Conservation (phyloP, 2,329 filamentous ascomycete species). For the Akanthomyces uredinophilus region DNA sequence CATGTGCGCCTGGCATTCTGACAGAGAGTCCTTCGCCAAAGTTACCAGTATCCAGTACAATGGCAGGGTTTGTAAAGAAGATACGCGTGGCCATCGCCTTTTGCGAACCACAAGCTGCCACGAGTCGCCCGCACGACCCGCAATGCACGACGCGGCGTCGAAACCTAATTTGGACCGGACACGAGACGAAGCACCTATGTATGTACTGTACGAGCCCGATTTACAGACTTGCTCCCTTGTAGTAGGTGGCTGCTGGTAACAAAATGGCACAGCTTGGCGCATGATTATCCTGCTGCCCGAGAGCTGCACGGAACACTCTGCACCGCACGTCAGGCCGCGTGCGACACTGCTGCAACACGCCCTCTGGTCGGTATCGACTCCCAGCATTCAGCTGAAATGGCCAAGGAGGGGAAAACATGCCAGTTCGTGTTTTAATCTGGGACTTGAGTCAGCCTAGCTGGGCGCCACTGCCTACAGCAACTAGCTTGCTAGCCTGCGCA, state of each 20-base stretch:
- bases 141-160: not conserved
- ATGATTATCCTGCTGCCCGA: not conserved
- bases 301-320: not conserved
- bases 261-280: not conserved
- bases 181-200: not conserved
- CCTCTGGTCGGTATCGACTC: not conserved
- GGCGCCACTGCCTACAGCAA: not conserved
- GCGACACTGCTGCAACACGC: not conserved
- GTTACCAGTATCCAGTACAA: too few relatives aligned
- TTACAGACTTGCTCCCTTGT: not conserved
- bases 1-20: too few relatives aligned
- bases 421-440: not conserved
- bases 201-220: not conserved
- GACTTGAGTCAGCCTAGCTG: conserved; percentile 5
- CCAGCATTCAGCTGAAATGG: not conserved
- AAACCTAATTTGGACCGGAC: not conserved
- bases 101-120: not conserved
- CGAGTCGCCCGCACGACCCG: not conserved
- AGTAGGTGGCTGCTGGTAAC: too few relatives aligned
- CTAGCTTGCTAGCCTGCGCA: not conserved
- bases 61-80: too few relatives aligned
- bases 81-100: too few relatives aligned
- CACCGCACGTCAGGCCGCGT: not conserved
- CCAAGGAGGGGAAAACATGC: not conserved
- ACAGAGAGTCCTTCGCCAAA: too few relatives aligned